These are phyloP conservation scores for Microcyclospora tardicrescens DNA, from an alignment of 2,329 filamentous ascomycete species.

Conservation along the genomic window DNA sequence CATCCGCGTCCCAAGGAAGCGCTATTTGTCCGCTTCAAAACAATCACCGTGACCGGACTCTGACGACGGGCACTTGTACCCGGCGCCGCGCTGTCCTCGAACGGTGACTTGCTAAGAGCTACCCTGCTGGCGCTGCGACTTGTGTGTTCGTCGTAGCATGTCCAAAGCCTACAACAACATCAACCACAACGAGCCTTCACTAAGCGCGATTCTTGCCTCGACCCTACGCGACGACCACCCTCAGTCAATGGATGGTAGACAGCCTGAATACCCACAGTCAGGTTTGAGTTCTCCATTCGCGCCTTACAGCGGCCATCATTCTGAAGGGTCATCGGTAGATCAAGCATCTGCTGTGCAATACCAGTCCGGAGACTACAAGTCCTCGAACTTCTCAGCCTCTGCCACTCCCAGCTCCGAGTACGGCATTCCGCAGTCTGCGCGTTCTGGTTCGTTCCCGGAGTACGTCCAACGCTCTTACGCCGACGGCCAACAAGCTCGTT, in stretches of 20 bases:
- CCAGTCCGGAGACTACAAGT: conserved; percentile 66
- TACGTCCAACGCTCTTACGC: conserved; percentile 63
- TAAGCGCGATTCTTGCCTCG: conserved; percentile 27
- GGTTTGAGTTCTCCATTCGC: conserved; percentile 42
- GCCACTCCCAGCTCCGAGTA: conserved; percentile 85
- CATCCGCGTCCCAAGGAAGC: conserved; percentile 34
- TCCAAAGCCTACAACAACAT: conserved; percentile 31
- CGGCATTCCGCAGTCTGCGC: conserved; percentile 60
- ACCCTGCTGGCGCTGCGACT: conserved; percentile 18
- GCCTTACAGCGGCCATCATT: conserved; percentile 47
- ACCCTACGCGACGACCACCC: conserved; percentile 25
- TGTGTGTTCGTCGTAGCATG: conserved; percentile 30
- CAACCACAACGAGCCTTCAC: conserved; percentile 26
- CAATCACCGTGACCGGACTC: conserved; percentile 20
- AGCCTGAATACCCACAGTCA: conserved; percentile 40
- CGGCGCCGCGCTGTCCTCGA: conserved; percentile 21
- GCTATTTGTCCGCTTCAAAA: conserved; percentile 27
- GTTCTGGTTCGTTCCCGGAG: conserved; percentile 75
- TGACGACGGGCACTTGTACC: conserved; percentile 22
- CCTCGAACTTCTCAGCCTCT: conserved; percentile 58
- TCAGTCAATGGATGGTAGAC: conserved; percentile 43
- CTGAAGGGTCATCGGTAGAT: conserved; percentile 81
- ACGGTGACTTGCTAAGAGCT: conserved; percentile 19
- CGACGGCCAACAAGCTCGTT: conserved; percentile 61
- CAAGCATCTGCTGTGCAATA: conserved; percentile 88